These are phyloP conservation scores for Komagataella ulmi DNA, from an alignment of 805 yeast species.

Conservation along the genomic window DNA sequence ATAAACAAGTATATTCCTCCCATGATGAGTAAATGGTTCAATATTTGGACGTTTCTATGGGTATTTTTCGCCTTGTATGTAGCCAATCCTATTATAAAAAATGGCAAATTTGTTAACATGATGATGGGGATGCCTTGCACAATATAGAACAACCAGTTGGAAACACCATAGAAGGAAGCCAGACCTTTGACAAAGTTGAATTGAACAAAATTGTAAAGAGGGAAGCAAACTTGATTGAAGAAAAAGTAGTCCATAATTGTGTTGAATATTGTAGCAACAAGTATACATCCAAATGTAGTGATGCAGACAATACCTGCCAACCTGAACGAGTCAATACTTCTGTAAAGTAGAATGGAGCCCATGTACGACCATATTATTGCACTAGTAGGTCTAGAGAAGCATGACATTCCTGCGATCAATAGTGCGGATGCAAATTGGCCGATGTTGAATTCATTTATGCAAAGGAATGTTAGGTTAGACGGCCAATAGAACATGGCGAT, in stretches of 20 bases:
- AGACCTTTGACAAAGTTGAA: slow-evolving; percentile 67
- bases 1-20: slow-evolving; percentile 28
- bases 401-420: slow-evolving; percentile 41
- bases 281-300: slow-evolving; percentile 6
- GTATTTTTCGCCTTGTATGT: slow-evolving; percentile 1
- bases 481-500: slow-evolving; percentile 65
- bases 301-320: slow-evolving; percentile 4
- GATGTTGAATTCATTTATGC: slow-evolving; percentile 5
- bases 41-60: not conserved
- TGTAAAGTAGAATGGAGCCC: slow-evolving; percentile 25
- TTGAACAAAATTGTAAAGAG: slow-evolving; percentile 55
- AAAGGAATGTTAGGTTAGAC: slow-evolving; percentile 1
- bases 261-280: slow-evolving; percentile 22
- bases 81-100: slow-evolving; percentile 31
- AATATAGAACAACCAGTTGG: slow-evolving; percentile 78
- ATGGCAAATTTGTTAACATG: slow-evolving; percentile 52
- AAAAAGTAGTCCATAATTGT: slow-evolving; percentile 40
- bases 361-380: slow-evolving; percentile 60
- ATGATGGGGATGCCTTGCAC: slow-evolving; percentile 74
- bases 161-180: slow-evolving; percentile 72
- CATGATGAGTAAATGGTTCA: slow-evolving; percentile 13
- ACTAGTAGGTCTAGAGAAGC: slow-evolving; percentile 78
- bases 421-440: slow-evolving; percentile 22
- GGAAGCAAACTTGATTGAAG: slow-evolving; percentile 44
- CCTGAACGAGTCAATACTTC: slow-evolving; percentile 2